Conservation (phyloP, 2,329 filamentous ascomycete species). For the Fusarium chlamydosporum region DNA sequence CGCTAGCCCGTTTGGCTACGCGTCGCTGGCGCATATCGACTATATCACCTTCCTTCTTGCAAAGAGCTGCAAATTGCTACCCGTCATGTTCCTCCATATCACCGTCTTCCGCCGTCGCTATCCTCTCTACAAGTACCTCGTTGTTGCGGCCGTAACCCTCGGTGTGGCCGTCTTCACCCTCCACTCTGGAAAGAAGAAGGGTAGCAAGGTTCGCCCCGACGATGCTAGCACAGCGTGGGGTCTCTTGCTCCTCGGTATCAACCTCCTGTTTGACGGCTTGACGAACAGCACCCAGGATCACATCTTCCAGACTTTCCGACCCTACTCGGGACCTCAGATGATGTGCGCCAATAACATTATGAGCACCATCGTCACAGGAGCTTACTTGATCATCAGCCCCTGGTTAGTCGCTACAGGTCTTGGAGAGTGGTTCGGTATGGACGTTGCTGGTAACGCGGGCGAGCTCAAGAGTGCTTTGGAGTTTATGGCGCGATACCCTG, state of each 20-base stretch:
- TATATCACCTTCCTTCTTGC: constrained; percentile 98
- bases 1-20: constrained; percentile 96
- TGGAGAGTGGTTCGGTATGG: constrained; percentile 76
- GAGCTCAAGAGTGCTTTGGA: constrained; percentile 84
- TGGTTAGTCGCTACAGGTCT: constrained; percentile 79
- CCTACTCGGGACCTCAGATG: constrained; percentile 95
- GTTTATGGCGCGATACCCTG: constrained; percentile 85
- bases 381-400: constrained; percentile 83
- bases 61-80: constrained; percentile 98
- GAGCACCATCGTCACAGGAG: constrained; percentile 80
- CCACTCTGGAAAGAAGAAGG: constrained; percentile 74
- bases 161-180: constrained; percentile 97
- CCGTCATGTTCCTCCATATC: constrained; percentile 97
- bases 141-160: constrained; percentile 89
- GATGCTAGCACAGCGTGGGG: constrained; percentile 80
- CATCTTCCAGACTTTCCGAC: constrained; percentile 84
- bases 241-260: constrained; percentile 85
- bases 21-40: constrained; percentile 91
- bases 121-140: constrained; percentile 95
- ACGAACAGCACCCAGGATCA: constrained; percentile 98
- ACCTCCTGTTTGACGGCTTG: constrained; percentile 93
- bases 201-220: constrained; percentile 56
- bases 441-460: constrained; percentile 74
- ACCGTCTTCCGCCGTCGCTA: constrained; percentile 91
- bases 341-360: constrained; percentile 98